A percentile compares a stretch with the other conserved stretches of the same genome.
These are phyloP conservation scores for Mrakia frigida DNA, from an alignment of 768 basidiomycete species.

Conservation along the genomic window DNA sequence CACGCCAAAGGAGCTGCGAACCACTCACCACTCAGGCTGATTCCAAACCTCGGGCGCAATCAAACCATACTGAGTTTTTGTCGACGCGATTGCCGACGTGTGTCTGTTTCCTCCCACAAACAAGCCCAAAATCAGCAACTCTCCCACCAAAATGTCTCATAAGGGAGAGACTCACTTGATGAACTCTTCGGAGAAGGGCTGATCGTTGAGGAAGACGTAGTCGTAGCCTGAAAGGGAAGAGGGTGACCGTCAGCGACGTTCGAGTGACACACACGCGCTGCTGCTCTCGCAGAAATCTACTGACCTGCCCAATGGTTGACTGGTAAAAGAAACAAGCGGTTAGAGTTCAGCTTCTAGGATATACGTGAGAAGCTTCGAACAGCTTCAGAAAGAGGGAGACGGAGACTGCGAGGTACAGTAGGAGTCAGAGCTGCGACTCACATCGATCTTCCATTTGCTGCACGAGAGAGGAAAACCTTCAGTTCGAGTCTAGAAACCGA, in stretches of 20 bases:
- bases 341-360: background rate
- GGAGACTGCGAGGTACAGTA: background rate
- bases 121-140: background rate
- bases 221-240: slow-evolving; percentile 4
- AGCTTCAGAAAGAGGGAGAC: background rate
- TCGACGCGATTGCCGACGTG: slow-evolving; percentile 55
- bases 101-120: slow-evolving; percentile 26
- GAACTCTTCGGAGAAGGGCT: background rate
- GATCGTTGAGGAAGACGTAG: slow-evolving; percentile 8
- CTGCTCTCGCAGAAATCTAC: too few species aligned
- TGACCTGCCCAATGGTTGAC: slow-evolving; percentile 11
- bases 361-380: background rate
- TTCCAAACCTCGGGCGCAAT: slow-evolving; percentile 62
- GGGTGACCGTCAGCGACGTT: background rate
- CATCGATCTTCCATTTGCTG: slow-evolving; percentile 14
- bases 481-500: background rate
- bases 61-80: slow-evolving; percentile 58
- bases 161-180: background rate
- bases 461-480: background rate
- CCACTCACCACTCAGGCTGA: slow-evolving; percentile 59
- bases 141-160: background rate
- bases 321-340: background rate
- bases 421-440: background rate
- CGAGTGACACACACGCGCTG: background rate
- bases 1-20: background rate